Evolutionary conservation across 1,284 basidiomycete species (phyloP).

Genomic region (Thecaphora thlaspeos): DNA sequence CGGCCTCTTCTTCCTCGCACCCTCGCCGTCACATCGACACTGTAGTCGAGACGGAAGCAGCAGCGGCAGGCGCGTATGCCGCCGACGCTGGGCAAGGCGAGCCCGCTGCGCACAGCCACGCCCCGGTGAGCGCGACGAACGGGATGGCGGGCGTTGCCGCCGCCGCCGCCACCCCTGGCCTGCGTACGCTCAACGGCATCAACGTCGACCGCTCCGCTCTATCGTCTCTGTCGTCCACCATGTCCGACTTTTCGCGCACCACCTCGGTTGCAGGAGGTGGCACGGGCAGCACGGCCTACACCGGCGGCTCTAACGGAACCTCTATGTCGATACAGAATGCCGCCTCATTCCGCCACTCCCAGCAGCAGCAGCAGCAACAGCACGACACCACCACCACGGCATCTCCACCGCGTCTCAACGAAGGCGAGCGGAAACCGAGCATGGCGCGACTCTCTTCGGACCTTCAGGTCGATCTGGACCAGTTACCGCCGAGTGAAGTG

Average conservation of each 20-base stretch:
- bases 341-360: not conserved
- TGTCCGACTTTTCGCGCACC: not conserved
- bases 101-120: not conserved
- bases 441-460: not conserved
- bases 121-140: not conserved
- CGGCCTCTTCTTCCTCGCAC: too few species aligned
- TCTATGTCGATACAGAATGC: not conserved
- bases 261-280: not conserved
- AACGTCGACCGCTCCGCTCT: slow-evolving; percentile 2
- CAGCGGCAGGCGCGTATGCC: not conserved
- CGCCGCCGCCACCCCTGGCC: slow-evolving; percentile 12
- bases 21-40: too few species aligned
- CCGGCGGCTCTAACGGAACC: not conserved
- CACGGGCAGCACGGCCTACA: too few species aligned
- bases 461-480: not conserved
- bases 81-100: not conserved
- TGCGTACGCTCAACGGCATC: slow-evolving; percentile 11
- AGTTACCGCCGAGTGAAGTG: not conserved
- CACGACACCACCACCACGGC: not conserved
- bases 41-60: slow-evolving; percentile 1
- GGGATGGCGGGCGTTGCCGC: slow-evolving; percentile 10
- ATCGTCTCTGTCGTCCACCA: too few species aligned
- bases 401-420: slow-evolving; percentile 1
- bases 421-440: not conserved
- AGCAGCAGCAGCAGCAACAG: not conserved